phyloP scores from a whole-genome alignment of 805 yeast species.

The Metschnikowia kofuensis region DNA sequence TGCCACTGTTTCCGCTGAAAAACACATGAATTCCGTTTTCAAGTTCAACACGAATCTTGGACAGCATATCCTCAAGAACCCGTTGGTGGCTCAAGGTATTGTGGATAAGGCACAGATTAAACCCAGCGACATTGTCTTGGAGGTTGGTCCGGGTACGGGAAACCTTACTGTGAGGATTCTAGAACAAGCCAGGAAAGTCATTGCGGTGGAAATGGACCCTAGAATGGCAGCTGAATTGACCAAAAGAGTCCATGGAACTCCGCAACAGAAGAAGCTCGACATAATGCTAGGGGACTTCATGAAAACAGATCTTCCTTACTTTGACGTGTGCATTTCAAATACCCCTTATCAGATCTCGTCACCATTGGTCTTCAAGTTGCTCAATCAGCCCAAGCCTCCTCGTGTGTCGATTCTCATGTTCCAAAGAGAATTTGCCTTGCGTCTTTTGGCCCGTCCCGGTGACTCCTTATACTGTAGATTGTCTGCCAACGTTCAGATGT shows the following conservation, averaged over 20 bases:
- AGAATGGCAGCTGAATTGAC: constrained; percentile 99
- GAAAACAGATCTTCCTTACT: constrained; percentile 91
- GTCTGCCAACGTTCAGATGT: constrained; percentile 97
- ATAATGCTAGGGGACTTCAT: constrained; percentile 93
- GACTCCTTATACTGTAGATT: constrained; percentile 88
- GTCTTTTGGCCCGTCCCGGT: constrained; percentile 95
- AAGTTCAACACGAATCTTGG: constrained; percentile 96
- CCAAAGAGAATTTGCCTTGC: constrained; percentile 94
- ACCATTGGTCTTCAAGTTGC: constrained; percentile 88
- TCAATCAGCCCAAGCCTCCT: constrained; percentile 91
- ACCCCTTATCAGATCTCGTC: constrained; percentile 98
- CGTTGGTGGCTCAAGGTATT: constrained; percentile 95
- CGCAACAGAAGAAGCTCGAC: constrained; percentile 86
- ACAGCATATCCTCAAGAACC: constrained; percentile 95
- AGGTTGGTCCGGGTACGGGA: constrained; percentile 99
- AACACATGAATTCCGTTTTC: constrained; percentile 78
- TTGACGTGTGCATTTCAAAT: constrained; percentile 93
- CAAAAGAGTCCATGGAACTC: constrained; percentile 96
- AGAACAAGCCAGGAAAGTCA: constrained; percentile 90
- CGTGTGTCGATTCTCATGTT: constrained; percentile 94
- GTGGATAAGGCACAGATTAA: constrained; percentile 93
- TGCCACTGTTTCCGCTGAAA: constrained; percentile 64
- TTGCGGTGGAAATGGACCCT: constrained; percentile 99
- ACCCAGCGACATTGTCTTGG: constrained; percentile 90
- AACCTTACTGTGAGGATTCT: constrained; percentile 89